Evolutionary conservation across 2,329 filamentous ascomycete species (phyloP).

Genomic region (Lasiodiplodia hormozganensis): DNA sequence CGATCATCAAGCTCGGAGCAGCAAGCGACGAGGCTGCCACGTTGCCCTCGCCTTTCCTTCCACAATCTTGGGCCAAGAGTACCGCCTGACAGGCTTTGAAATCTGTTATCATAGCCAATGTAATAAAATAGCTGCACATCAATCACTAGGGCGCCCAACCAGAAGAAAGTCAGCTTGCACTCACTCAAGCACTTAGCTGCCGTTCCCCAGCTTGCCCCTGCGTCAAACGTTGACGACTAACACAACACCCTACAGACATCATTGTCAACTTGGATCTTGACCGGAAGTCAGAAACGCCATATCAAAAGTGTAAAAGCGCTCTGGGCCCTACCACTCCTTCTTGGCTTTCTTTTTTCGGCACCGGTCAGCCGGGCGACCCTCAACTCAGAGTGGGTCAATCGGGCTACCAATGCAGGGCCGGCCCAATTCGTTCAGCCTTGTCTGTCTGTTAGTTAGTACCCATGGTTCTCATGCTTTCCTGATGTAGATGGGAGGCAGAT

Average conservation of each 20-base stretch:
- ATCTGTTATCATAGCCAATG: neutral
- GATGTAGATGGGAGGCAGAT: neutral
- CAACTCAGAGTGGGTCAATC: neutral
- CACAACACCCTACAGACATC: neutral
- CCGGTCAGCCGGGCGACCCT: neutral
- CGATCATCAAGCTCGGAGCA: neutral
- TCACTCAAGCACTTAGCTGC: neutral
- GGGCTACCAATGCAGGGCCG: neutral
- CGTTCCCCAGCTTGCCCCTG: neutral
- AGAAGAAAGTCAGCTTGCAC: neutral
- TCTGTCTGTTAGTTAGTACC: neutral
- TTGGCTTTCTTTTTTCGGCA: neutral
- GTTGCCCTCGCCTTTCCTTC: neutral
- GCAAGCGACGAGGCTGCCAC: neutral
- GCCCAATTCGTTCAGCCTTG: neutral
- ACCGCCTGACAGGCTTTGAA: neutral
- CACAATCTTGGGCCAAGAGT: neutral
- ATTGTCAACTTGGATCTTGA: neutral
- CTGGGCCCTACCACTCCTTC: neutral
- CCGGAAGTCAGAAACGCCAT: neutral
- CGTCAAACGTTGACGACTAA: neutral
- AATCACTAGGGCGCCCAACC: neutral
- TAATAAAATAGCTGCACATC: neutral
- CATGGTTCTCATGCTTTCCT: neutral
- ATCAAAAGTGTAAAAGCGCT: neutral